phyloP scores from a whole-genome alignment of 805 yeast genomes.

The Yarrowia bubula region DNA sequence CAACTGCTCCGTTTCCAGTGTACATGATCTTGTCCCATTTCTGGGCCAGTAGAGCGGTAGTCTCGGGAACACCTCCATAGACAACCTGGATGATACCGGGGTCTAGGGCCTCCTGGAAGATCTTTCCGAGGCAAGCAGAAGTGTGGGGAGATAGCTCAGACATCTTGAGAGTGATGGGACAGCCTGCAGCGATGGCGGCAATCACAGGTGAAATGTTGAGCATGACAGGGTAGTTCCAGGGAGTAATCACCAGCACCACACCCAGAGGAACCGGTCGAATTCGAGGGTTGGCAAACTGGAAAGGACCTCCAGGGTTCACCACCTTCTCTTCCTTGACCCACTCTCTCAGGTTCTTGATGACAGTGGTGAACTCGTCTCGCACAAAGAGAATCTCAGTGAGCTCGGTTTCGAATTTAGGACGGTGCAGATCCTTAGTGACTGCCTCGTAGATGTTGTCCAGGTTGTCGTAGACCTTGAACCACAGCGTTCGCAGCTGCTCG shows the following conservation, averaged over 20 bases:
- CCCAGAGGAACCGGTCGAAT: conserved; percentile 48
- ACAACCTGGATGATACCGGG: conserved; percentile 58
- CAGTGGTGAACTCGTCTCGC: conserved; percentile 54
- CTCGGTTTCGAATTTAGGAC: conserved; percentile 60
- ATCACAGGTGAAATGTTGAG: conserved; percentile 63
- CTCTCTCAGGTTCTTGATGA: conserved; percentile 56
- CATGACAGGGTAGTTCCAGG: conserved; percentile 74
- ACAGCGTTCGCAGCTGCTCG: conserved; percentile 63
- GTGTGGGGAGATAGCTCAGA: conserved; percentile 67
- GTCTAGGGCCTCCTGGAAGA: conserved; percentile 56
- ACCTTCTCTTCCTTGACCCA: conserved; percentile 55
- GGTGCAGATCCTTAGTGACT: conserved; percentile 62
- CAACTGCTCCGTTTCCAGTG: conserved; percentile 80
- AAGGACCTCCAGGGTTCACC: conserved; percentile 27
- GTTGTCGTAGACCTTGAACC: conserved; percentile 61
- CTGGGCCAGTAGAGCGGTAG: conserved; percentile 57
- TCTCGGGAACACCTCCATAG: conserved; percentile 68
- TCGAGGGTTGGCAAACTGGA: conserved; percentile 34
- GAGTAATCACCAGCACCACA: conserved; percentile 64
- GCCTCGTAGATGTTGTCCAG: conserved; percentile 56
- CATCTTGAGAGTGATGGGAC: conserved; percentile 70
- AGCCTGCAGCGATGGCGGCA: conserved; percentile 83
- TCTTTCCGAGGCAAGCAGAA: conserved; percentile 51
- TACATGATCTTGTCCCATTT: conserved; percentile 79
- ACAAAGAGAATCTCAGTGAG: conserved; percentile 54